Conservation (phyloP, 2,329 filamentous ascomycete species). For the Ampelomyces quisqualis region DNA sequence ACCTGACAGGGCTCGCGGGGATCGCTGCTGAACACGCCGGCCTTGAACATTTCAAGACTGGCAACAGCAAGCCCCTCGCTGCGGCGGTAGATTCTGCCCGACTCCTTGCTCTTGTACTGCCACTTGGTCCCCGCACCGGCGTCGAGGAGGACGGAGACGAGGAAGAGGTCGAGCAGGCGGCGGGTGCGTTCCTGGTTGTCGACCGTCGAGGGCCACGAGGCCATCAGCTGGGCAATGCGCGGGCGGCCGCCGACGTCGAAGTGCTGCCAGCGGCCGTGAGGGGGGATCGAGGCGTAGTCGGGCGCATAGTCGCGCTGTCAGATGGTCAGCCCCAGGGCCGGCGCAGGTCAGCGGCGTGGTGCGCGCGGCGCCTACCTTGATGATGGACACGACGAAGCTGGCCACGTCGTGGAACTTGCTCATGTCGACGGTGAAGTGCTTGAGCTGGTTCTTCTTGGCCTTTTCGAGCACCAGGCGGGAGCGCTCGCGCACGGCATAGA, state of each 20-base stretch:
- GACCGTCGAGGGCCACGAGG: conserved; percentile 66
- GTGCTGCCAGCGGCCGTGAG: conserved; percentile 80
- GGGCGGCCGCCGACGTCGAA: conserved; percentile 79
- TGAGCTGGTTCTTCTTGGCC: conserved; percentile 73
- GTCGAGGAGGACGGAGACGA: conserved; percentile 78
- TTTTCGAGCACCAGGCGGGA: conserved; percentile 72
- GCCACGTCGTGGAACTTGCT: conserved; percentile 80
- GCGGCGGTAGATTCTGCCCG: conserved; percentile 75
- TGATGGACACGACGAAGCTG: conserved; percentile 84
- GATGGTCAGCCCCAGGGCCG: conserved; percentile 3
- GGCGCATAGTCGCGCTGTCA: conserved; percentile 67
- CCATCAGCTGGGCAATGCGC: conserved; percentile 68
- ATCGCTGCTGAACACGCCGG: conserved; percentile 83
- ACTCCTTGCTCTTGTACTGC: conserved; percentile 91
- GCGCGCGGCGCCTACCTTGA: conserved; percentile 68
- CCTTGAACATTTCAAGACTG: conserved; percentile 89
- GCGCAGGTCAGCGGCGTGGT: neutral
- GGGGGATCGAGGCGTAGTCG: conserved; percentile 72
- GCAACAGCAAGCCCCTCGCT: conserved; percentile 85
- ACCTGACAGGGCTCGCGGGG: conserved; percentile 81
- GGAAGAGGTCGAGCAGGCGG: conserved; percentile 73
- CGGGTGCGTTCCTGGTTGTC: conserved; percentile 74
- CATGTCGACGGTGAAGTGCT: conserved; percentile 88
- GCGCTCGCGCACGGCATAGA: conserved; percentile 82
- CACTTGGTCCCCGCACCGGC: conserved; percentile 87